A percentile compares a stretch with the other conserved stretches of the same genome.
These are phyloP conservation scores for Kitagawia praeruptora DNA, from an alignment of 129 eudicot genomes.

Conservation along the genomic window DNA sequence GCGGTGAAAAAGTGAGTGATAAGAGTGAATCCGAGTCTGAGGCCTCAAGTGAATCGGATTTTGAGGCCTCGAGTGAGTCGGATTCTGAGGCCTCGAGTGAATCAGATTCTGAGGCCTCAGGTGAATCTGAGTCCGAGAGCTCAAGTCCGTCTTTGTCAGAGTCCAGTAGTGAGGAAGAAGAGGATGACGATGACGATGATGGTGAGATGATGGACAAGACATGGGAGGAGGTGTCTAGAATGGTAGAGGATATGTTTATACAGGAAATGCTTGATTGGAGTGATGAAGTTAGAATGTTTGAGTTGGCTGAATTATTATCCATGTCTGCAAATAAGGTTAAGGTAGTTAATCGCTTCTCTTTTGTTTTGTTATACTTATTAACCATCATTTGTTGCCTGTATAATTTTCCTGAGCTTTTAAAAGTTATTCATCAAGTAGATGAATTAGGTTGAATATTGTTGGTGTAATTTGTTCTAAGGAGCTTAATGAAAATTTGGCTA, in stretches of 20 bases:
- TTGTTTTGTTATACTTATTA: background rate
- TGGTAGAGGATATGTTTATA: conserved; percentile 35
- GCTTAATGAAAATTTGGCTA: background rate
- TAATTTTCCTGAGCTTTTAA: background rate
- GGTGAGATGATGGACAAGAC: conserved; percentile 18
- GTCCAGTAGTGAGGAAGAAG: conserved; percentile 26
- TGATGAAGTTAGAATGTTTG: conserved; percentile 41
- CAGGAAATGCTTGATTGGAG: conserved; percentile 49
- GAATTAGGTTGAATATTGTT: background rate
- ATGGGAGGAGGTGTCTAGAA: conserved; percentile 39
- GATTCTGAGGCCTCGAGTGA: conserved; percentile 17
- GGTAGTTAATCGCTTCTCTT: conserved; percentile 23
- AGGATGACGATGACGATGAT: conserved; percentile 15
- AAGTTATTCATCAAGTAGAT: background rate
- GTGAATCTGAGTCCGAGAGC: conserved; percentile 22
- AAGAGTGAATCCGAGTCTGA: conserved; percentile 30
- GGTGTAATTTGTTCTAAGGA: background rate
- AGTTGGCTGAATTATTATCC: conserved; percentile 36
- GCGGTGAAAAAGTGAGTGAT: conserved; percentile 6
- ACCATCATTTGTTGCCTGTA: background rate
- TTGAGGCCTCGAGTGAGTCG: conserved; percentile 10
- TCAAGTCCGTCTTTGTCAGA: conserved; percentile 37
- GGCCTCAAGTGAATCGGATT: conserved; percentile 19
- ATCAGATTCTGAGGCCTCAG: conserved; percentile 11
- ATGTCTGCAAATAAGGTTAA: conserved; percentile 63